phyloP scores from a whole-genome alignment of 2,329 filamentous ascomycete species.

The Fusarium siculi region DNA sequence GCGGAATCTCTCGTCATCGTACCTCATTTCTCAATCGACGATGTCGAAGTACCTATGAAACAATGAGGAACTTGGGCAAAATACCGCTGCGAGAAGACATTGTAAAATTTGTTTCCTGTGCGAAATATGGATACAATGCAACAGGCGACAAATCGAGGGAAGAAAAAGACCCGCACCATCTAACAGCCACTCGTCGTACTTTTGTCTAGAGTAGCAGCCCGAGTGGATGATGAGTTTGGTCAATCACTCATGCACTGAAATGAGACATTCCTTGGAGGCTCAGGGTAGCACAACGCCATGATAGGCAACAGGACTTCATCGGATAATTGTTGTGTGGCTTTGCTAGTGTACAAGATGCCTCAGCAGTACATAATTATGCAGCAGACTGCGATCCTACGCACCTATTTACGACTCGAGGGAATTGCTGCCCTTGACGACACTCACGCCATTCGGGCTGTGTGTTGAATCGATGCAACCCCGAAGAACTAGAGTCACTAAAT shows the following conservation, averaged over 20 bases:
- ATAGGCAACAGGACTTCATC: neutral
- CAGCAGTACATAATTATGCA: rapidly evolving
- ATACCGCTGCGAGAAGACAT: no score
- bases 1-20: no score
- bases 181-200: neutral
- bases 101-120: no score
- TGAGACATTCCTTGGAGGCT: neutral
- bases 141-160: neutral
- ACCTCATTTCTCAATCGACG: no score
- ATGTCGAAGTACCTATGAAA: no score
- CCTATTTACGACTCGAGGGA: no score
- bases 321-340: neutral
- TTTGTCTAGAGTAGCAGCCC: neutral
- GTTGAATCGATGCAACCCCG: neutral
- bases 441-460: neutral
- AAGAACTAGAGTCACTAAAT: neutral
- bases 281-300: neutral
- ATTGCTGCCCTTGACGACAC: neutral
- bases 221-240: no score
- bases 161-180: neutral
- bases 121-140: no score
- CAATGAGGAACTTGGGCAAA: no score
- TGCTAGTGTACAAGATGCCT: neutral
- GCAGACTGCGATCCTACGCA: neutral
- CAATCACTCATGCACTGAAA: neutral